Percentiles rank a stretch among this genome's conserved stretches.
These are phyloP conservation scores for Forsythia suspensa DNA, from an alignment of 257 asterid species.

Conservation along the genomic window DNA sequence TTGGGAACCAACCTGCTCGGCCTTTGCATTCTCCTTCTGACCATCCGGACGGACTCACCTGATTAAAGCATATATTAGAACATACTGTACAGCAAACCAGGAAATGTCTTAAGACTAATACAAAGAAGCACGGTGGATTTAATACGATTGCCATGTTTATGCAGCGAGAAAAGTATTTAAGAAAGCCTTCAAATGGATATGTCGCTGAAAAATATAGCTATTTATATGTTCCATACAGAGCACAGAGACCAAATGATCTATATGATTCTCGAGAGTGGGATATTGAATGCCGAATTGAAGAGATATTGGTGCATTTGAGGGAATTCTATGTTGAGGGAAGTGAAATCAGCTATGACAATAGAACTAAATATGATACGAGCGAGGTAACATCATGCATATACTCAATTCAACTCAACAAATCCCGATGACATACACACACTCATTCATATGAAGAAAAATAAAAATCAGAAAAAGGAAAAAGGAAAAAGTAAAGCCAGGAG, in stretches of 20 bases:
- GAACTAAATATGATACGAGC: background rate
- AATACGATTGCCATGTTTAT: background rate
- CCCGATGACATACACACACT: background rate
- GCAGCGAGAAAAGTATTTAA: no score
- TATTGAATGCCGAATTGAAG: background rate
- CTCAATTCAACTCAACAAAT: background rate
- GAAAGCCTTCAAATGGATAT: background rate
- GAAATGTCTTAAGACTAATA: background rate
- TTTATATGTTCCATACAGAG: background rate
- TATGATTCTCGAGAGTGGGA: background rate
- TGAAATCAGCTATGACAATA: background rate
- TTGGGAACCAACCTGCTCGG: conserved; percentile 95
- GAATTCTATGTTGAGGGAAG: background rate
- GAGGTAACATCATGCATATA: background rate
- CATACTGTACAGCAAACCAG: background rate
- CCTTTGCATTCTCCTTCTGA: conserved; percentile 96
- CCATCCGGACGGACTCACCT: conserved; percentile 95
- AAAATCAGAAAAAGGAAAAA: background rate
- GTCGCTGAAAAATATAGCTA: background rate
- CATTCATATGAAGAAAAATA: background rate
- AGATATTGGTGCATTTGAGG: background rate
- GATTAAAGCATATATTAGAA: conserved; percentile 2
- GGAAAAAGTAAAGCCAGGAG: conserved; percentile 1
- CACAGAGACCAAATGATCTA: background rate
- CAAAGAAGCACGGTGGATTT: background rate